Evolutionary conservation across 306 rosid genomes (phyloP).

Genomic region (Neltuma alba): DNA sequence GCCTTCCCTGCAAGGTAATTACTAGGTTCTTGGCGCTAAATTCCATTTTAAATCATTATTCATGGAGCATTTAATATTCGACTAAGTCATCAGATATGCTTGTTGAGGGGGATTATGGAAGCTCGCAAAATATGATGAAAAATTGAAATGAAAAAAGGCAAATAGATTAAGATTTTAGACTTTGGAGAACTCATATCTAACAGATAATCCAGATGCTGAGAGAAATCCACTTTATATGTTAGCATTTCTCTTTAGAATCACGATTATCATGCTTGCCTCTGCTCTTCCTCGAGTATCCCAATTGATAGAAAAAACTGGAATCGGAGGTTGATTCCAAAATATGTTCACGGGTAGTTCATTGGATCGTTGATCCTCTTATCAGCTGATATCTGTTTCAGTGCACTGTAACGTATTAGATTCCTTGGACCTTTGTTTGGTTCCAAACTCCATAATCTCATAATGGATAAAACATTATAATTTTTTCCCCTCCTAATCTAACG

Average conservation of each 20-base stretch:
- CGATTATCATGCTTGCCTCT: neutral
- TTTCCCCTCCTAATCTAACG: slow-evolving; percentile 22
- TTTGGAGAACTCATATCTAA: slow-evolving; percentile 6
- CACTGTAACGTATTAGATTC: neutral
- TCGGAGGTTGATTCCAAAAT: neutral
- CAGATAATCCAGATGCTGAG: neutral
- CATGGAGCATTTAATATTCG: neutral
- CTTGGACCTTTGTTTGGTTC: neutral
- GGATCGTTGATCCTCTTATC: neutral
- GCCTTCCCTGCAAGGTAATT: slow-evolving; percentile 89
- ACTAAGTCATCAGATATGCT: neutral
- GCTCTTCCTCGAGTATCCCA: slow-evolving; percentile 6
- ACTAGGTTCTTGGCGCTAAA: slow-evolving; percentile 13
- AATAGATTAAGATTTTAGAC: slow-evolving; percentile 2
- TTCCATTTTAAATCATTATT: slow-evolving; percentile 7
- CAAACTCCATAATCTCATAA: neutral
- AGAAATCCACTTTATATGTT: neutral
- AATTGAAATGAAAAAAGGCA: neutral
- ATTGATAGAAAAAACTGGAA: neutral
- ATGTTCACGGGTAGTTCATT: neutral
- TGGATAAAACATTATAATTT: neutral
- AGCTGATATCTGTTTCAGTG: neutral
- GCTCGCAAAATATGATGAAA: slow-evolving; percentile 4
- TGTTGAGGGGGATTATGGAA: slow-evolving; percentile 7
- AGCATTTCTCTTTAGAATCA: neutral